Evolutionary conservation across 2,329 filamentous ascomycete genomes (phyloP).

Genomic region (Penicillium janthinellum): DNA sequence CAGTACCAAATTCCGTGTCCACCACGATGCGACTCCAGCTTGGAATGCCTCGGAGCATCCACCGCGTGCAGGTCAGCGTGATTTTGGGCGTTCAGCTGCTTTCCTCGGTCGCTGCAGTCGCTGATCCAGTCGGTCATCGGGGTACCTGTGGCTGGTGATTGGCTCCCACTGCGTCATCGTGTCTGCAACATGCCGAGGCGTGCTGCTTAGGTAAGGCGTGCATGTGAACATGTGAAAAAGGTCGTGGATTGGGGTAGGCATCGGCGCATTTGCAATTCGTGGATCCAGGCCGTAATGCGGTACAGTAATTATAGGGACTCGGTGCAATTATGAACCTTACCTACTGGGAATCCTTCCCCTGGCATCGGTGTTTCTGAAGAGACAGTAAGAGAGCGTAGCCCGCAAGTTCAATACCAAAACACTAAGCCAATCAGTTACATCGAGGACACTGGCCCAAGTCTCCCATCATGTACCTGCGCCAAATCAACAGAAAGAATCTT

Average conservation of each 20-base stretch:
- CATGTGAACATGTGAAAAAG: conserved; percentile 22
- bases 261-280: conserved; percentile 15
- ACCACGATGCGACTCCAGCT: conserved; percentile 5
- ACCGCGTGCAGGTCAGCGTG: conserved; percentile 17
- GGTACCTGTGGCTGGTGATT: conserved; percentile 17
- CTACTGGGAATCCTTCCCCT: not conserved
- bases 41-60: conserved; percentile 23
- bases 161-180: conserved; percentile 23
- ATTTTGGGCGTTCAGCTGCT: conserved; percentile 13
- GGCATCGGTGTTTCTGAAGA: no score
- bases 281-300: not conserved
- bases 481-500: no score
- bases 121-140: conserved; percentile 23
- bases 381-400: no score
- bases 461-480: no score
- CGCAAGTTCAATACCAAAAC: no score
- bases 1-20: conserved; percentile 9
- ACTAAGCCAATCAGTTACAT: no score
- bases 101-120: conserved; percentile 21
- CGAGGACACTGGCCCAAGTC: no score
- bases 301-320: not conserved
- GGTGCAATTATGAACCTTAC: not conserved
- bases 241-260: not conserved
- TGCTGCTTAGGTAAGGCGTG: conserved; percentile 8
- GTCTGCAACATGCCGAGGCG: conserved; percentile 23